Base-by-base conservation (phyloP, 805 yeast species). In the Zygosaccharomyces kombuchaensis region DNA sequence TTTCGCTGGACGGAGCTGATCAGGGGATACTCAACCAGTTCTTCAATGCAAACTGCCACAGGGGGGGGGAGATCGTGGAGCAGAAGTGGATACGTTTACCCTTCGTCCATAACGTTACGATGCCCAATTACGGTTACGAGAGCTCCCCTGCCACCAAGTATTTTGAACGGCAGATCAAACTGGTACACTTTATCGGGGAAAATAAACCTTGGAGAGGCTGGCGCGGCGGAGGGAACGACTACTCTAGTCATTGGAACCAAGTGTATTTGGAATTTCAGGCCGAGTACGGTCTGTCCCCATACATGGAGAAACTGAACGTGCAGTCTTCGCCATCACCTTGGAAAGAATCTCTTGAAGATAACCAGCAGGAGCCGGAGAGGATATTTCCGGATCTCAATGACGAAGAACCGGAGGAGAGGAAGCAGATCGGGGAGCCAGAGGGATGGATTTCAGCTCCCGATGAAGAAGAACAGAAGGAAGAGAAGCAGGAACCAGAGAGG, bases 1-100 rank as follows among this genome's bases (percentile, higher is more conserved):
- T 55, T 10, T 69, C 80, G 1, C 86, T 87, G 55, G 97, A 89
- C 65, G 96, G 96, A 34, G 91, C 95, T 2, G 97, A 89, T 66
- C 97, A 89, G 65, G 97, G 97, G 9, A 71, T 89, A 30, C 70
- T 89, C 51, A 89, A 89, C 64, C 86, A 85, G 58, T 83, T 76
- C 57, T 87, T 86, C 61, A 65, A 64, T 39, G 60, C 57, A 2
- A 46, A 45, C n/a, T 63, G 66, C 45, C 10, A 17, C 1, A 36
- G 34, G 14, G 44, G 44, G n/a, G 46, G 32, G 10, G 44, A 42
- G 8, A 14, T 30, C 5, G 23, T 29, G 2, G n/a, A 46, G 3
- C 47, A 55, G 25, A 45, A 55, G 10, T 90, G 97, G 96, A 64
- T 72, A 26, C 74, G 78, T 38, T 67, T 93, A 39, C 90, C 97